A percentile compares a stretch with the other conserved stretches of the same genome.
phyloP scores from a whole-genome alignment of 2,329 filamentous ascomycete genomes.

The Alternaria novae-zelandiae region DNA sequence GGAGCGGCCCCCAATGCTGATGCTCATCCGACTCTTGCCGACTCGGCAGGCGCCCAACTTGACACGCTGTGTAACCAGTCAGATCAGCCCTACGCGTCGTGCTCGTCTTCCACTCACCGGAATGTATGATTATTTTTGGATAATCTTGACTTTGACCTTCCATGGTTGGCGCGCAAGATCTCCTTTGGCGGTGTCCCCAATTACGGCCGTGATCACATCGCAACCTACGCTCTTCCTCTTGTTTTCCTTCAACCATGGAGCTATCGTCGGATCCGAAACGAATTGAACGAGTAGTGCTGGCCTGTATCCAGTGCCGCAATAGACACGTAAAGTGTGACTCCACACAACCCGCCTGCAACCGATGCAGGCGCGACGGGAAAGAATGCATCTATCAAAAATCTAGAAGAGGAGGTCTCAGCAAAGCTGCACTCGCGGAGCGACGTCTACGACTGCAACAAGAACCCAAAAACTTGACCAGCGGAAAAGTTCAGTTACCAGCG shows the following conservation, averaged over 20 bases:
- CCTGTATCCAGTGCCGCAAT: constrained; percentile 43
- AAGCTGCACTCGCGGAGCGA: constrained; percentile 40
- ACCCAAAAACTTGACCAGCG: constrained; percentile 10
- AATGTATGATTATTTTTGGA: neutral
- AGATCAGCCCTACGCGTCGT: neutral
- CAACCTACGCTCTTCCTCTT: neutral
- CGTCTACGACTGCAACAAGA: constrained; percentile 36
- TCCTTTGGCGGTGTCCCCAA: neutral
- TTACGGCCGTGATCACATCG: neutral
- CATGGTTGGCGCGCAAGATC: neutral
- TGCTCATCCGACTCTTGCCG: neutral
- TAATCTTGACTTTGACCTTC: neutral
- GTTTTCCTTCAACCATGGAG: constrained; percentile 24
- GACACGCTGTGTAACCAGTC: neutral
- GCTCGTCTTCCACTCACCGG: neutral
- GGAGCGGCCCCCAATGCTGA: neutral
- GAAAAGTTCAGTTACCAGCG: neutral
- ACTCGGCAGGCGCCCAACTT: neutral
- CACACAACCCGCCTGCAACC: constrained; percentile 37
- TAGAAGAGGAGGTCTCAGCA: constrained; percentile 42
- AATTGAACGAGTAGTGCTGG: constrained; percentile 38
- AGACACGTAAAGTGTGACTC: constrained; percentile 46
- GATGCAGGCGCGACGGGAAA: constrained; percentile 43
- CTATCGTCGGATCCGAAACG: constrained; percentile 20
- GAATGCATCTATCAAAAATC: constrained; percentile 43